Base-by-base conservation (phyloP, 768 basidiomycete species). In the Trametes sanguinea region DNA sequence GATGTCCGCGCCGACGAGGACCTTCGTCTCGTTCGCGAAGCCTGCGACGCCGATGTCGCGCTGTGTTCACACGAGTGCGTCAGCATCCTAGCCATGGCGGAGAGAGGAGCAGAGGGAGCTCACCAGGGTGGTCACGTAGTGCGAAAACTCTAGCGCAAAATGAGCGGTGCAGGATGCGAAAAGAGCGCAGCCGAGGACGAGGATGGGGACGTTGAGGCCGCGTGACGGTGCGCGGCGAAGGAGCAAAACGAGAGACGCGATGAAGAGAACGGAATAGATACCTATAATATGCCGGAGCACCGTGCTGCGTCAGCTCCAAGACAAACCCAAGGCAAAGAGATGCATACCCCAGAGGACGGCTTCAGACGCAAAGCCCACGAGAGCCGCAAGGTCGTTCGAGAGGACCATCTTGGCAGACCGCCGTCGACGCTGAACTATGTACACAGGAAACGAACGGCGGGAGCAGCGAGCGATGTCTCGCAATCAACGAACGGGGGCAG, bases 301-400 rank as follows among this genome's bases (percentile, higher is more conserved):
- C 8, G 2, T 1, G 13, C 2, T 13, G 22, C 22, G 22, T 22
- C 39, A 39, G 7, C 0, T 39, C 39, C 13, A 0, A 39, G 13
- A 13, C 14, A 16, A n/a, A 2, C 2, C 1, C 4, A 14, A 2
- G 13, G 33, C 8, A 22, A 17, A 3, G 8, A 33, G 11, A 6
- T 14, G 37, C 58, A 33, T 35, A 76, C 78, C 78, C 68, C 75
- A 79, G 13, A 77, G 63, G 14, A 68, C 68, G 0, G 75, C 69
- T 61, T 79, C 78, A 62, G 71, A 75, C 2, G 58, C 72, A 51
- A 78, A 78, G 29, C 77, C 77, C 47, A 77, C 68, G 51, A 79
- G 62, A 11, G 75, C 72, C 39, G 77, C 72, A 2, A 77, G 11
- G 55, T 77, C 73, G 13, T 62, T 67, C 1, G 67, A 59, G 51